These are phyloP conservation scores for Fusarium mangiferae DNA, from an alignment of 2,329 filamentous ascomycete species.

Conservation along the genomic window DNA sequence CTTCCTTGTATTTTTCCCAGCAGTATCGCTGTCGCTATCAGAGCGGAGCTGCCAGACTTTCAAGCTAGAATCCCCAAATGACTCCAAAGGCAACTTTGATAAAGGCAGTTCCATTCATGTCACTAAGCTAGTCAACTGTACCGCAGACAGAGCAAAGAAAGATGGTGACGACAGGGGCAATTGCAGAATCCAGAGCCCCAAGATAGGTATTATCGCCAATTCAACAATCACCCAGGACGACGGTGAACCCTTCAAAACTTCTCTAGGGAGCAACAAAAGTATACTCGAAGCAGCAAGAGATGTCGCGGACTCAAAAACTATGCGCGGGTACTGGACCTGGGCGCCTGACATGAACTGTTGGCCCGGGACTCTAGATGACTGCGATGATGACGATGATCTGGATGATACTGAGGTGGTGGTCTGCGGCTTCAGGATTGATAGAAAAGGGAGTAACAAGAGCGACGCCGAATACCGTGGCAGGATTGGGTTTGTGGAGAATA, in stretches of 20 bases:
- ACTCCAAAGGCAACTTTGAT: neutral
- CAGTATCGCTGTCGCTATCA: neutral
- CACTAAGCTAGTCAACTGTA: neutral
- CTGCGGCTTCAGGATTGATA: neutral
- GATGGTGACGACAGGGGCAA: neutral
- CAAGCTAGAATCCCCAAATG: neutral
- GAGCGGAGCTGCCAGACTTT: neutral
- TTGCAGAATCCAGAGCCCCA: neutral
- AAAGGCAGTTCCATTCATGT: accelerated
- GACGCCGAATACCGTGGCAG: neutral
- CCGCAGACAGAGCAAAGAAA: neutral
- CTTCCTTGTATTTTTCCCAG: neutral
- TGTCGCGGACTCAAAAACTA: neutral
- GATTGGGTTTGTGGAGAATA: neutral
- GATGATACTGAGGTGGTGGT: neutral
- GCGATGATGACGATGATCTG: neutral
- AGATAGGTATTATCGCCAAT: neutral
- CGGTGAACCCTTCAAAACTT: neutral
- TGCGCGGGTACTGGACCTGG: neutral
- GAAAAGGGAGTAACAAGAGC: neutral
- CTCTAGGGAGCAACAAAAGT: neutral
- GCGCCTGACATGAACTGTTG: neutral
- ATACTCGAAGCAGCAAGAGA: neutral
- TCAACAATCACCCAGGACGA: accelerated
- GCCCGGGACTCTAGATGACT: too few relatives aligned